Evolutionary conservation across 2,329 filamentous ascomycete genomes (phyloP).

Genomic region (Fulvia fulva): DNA sequence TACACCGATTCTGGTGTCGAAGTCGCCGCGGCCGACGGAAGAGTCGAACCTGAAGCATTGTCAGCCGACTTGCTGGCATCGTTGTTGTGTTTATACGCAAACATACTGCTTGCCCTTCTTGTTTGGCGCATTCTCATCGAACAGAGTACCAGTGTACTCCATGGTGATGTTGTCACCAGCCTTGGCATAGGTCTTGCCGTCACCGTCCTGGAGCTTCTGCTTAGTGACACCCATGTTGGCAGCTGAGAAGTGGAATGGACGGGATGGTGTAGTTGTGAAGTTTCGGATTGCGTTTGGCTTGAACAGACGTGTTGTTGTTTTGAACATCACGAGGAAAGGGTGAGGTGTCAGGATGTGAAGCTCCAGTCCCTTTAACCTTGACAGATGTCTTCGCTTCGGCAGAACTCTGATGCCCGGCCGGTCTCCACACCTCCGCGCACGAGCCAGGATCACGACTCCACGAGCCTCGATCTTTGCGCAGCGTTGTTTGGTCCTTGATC

Average conservation of each 20-base stretch:
- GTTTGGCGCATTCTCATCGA: conserved; percentile 58
- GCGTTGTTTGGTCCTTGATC: neutral
- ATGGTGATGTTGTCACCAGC: conserved; percentile 74
- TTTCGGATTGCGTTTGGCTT: neutral
- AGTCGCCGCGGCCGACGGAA: conserved; percentile 72
- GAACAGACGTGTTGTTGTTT: neutral
- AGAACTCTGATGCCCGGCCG: neutral
- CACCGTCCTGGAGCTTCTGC: conserved; percentile 59
- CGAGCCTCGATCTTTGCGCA: neutral
- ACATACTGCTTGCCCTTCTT: conserved; percentile 68
- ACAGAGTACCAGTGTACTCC: conserved; percentile 86
- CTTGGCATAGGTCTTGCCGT: conserved; percentile 56
- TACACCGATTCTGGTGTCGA: conserved; percentile 73
- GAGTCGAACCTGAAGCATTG: conserved; percentile 75
- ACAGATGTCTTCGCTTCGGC: neutral
- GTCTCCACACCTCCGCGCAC: neutral
- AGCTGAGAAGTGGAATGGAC: conserved; percentile 10
- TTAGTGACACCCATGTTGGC: conserved; percentile 61
- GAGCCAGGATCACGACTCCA: neutral
- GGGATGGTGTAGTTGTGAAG: conserved; percentile 2
- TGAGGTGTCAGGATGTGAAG: neutral
- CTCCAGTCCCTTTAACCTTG: neutral
- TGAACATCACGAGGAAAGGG: neutral
- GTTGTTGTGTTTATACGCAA: neutral
- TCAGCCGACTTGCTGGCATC: neutral